Evolutionary conservation across 2,329 filamentous ascomycete species (phyloP), one percentile per base, ranked within the genome.

Genomic region (Fonsecaea pugnacius): DNA sequence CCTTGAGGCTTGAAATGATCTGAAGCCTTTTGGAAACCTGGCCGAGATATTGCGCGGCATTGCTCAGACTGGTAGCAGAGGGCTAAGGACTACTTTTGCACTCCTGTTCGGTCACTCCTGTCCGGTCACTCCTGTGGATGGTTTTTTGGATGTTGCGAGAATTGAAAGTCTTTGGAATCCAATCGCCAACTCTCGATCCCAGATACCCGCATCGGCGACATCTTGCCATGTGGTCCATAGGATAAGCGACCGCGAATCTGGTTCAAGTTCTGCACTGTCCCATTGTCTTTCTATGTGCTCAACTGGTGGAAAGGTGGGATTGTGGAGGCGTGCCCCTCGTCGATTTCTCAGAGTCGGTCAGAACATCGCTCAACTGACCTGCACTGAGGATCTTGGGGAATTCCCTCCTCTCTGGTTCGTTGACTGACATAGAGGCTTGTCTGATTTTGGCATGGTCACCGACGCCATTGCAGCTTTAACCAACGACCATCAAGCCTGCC

Each of bases 401-500:
- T 48, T 5, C 4, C 21, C 24, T 48, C 3, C 18, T 48, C 43
- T 48, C 43, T 6, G 43, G 14, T 48, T 48, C 43, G 43, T 48
- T 18, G 14, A 48, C 21, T 5, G 21, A 48, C 43, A 10, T 14
- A 1, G 8, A 48, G 6, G 18, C 43, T 48, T 48, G 43, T 48
- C 21, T 27, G 5, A 12, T 24, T 48, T 21, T 27, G 43, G 43
- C 9, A 27, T 48, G 21, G 43, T 24, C 16, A 21, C 14, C 10
- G 4, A 24, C 10, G 9, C 43, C 43, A 48, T 4, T 5, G 12
- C 43, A 48, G 16, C 43, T 48, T 27, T 48, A 24, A 27, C 43
- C 18, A 48, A 48, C 43, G 43, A 48, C 43, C 43, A 27, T 48
- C 43, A 48, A 48, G 14, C 18, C 21, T 48, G 43, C 43, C 43